phyloP scores from a whole-genome alignment of 2,329 filamentous ascomycete species.

The Nothophoma quercina region DNA sequence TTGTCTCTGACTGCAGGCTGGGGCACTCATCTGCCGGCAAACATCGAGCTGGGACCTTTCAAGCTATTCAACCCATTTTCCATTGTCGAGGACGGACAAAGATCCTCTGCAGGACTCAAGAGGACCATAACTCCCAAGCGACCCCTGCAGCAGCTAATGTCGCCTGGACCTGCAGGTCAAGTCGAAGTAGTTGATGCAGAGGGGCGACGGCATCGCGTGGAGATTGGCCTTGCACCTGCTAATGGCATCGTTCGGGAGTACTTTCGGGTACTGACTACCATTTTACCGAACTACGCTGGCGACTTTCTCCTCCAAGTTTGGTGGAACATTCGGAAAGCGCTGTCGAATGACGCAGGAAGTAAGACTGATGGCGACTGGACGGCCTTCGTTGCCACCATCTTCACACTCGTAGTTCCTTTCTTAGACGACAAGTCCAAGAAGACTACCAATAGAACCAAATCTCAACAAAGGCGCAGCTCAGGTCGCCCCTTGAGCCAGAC shows the following conservation, averaged over 20 bases:
- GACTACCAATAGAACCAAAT: conserved; percentile 24
- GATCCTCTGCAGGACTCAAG: conserved; percentile 43
- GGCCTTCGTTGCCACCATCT: conserved; percentile 51
- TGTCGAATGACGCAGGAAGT: conserved; percentile 21
- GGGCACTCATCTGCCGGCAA: conserved; percentile 45
- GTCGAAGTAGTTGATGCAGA: conserved; percentile 46
- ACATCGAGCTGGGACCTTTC: conserved; percentile 34
- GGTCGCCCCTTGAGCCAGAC: conserved; percentile 34
- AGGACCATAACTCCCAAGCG: conserved; percentile 36
- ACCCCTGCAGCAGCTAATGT: conserved; percentile 34
- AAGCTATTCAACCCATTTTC: conserved; percentile 46
- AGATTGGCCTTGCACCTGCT: conserved; percentile 40
- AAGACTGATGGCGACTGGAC: conserved; percentile 43
- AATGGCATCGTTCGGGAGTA: conserved; percentile 38
- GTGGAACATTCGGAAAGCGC: conserved; percentile 46
- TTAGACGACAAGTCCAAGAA: conserved; percentile 41
- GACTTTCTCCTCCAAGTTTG: conserved; percentile 49
- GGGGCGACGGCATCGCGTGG: conserved; percentile 40
- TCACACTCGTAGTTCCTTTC: conserved; percentile 49
- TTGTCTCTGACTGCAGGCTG: conserved; percentile 47
- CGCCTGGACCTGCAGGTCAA: conserved; percentile 34
- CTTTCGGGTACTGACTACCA: conserved; percentile 42
- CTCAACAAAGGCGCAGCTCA: conserved; percentile 32
- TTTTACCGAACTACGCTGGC: conserved; percentile 46
- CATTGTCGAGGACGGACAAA: conserved; percentile 37